These are phyloP conservation scores for Chenopodium formosanum DNA, from an alignment of 148 eudicot species.

Conservation along the genomic window DNA sequence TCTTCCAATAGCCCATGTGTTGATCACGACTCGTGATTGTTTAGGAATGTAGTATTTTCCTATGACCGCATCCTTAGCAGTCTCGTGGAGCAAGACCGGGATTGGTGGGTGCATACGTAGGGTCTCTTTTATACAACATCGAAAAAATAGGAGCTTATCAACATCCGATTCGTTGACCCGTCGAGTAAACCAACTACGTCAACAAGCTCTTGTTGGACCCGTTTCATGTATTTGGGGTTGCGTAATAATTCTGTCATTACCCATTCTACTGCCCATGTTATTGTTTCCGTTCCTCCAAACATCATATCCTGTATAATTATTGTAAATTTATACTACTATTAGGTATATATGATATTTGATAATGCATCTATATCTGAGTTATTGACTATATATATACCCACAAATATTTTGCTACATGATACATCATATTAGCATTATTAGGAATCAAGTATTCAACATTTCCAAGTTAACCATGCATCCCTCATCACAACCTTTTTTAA, in stretches of 20 bases:
- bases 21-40: constrained; percentile 49
- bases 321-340: no score
- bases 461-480: no score
- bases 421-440: no score
- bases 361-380: no score
- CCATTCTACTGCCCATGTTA: constrained; percentile 74
- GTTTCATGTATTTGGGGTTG: constrained; percentile 47
- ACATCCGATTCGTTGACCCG: constrained; percentile 55
- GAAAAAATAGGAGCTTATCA: constrained; percentile 47
- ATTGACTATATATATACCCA: no score
- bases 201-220: constrained; percentile 54
- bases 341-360: no score
- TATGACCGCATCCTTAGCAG: constrained; percentile 38
- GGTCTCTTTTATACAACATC: constrained; percentile 47
- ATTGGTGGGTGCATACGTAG: constrained; percentile 68
- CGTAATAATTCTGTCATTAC: constrained; percentile 60
- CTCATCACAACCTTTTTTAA: no score
- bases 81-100: constrained; percentile 59
- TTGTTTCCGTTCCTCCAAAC: constrained; percentile 81
- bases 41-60: constrained; percentile 47
- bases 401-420: no score
- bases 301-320: constrained; percentile 48
- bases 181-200: constrained; percentile 43
- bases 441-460: no score
- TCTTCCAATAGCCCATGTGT: constrained; percentile 46